Evolutionary conservation across 1,284 basidiomycete species (phyloP).

Genomic region (Dichomitus squalens): DNA sequence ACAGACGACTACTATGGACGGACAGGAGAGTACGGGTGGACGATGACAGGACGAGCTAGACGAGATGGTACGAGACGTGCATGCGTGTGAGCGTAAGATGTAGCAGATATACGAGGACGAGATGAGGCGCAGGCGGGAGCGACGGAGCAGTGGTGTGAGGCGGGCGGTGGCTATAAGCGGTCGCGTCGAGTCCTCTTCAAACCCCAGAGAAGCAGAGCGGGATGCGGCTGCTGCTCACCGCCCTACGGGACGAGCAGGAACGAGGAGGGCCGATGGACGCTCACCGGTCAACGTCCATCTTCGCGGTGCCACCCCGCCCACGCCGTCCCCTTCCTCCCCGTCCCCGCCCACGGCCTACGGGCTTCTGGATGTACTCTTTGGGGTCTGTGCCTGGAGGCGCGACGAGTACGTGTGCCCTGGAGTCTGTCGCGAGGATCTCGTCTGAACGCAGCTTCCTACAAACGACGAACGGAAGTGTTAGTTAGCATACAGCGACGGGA

Average conservation of each 20-base stretch:
- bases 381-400: slow-evolving; percentile 70
- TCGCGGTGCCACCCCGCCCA: slow-evolving; percentile 35
- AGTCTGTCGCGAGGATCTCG: slow-evolving; percentile 66
- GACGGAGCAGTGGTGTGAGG: too few species aligned
- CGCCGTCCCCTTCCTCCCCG: slow-evolving; percentile 33
- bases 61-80: not conserved
- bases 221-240: not conserved
- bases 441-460: slow-evolving; percentile 90
- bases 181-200: not conserved
- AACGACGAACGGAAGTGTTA: not conserved
- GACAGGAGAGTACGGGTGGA: not conserved
- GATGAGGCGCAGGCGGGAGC: not conserved
- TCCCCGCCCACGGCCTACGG: slow-evolving; percentile 30
- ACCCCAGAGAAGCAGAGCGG: not conserved
- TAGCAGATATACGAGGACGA: not conserved
- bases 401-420: slow-evolving; percentile 68
- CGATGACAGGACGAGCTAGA: too few species aligned
- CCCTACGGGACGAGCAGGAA: not conserved
- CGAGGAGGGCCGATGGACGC: not conserved
- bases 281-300: slow-evolving; percentile 41
- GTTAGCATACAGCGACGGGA: not conserved
- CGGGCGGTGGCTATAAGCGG: not conserved
- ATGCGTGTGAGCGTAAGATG: not conserved
- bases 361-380: slow-evolving; percentile 49
- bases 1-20: not conserved